These are phyloP conservation scores for Agarophyton chilense DNA, from an alignment of 23 red algal species.

Conservation along the genomic window DNA sequence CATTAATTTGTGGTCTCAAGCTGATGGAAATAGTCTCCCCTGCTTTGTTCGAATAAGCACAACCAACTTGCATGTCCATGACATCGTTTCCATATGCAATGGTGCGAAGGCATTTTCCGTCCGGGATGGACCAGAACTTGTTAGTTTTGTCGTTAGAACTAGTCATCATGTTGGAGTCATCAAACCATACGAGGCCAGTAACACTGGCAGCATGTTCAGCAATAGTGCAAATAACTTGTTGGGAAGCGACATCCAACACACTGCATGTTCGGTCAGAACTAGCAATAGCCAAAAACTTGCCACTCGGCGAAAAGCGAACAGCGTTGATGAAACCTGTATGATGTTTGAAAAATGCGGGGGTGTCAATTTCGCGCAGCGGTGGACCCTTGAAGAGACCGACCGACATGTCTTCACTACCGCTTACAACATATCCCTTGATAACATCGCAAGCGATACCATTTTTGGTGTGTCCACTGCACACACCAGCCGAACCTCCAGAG, in stretches of 20 bases:
- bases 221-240: conserved; percentile 36
- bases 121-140: conserved; percentile 61
- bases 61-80: conserved; percentile 85
- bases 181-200: conserved; percentile 62
- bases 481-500: conserved; percentile 61
- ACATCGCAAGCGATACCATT: conserved; percentile 48
- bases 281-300: conserved; percentile 45
- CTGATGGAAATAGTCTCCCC: conserved; percentile 53
- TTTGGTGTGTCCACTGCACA: conserved; percentile 71
- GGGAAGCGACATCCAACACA: conserved; percentile 32
- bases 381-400: conserved; percentile 78
- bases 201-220: conserved; percentile 73
- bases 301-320: conserved; percentile 76
- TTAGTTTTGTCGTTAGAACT: conserved; percentile 77
- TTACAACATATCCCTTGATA: conserved; percentile 19
- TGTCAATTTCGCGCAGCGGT: conserved; percentile 60
- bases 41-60: conserved; percentile 27
- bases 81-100: conserved; percentile 67
- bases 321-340: conserved; percentile 70
- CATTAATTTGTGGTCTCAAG: conserved; percentile 57
- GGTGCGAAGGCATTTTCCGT: conserved; percentile 48
- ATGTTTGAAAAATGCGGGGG: conserved; percentile 59
- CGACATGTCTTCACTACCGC: conserved; percentile 74
- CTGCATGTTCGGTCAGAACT: conserved; percentile 58
- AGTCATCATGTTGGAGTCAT: conserved; percentile 59